Evolutionary conservation across 805 yeast species (phyloP), one percentile per base, ranked within the genome.

Genomic region (Cyberlindnera xishuangbannaensis): DNA sequence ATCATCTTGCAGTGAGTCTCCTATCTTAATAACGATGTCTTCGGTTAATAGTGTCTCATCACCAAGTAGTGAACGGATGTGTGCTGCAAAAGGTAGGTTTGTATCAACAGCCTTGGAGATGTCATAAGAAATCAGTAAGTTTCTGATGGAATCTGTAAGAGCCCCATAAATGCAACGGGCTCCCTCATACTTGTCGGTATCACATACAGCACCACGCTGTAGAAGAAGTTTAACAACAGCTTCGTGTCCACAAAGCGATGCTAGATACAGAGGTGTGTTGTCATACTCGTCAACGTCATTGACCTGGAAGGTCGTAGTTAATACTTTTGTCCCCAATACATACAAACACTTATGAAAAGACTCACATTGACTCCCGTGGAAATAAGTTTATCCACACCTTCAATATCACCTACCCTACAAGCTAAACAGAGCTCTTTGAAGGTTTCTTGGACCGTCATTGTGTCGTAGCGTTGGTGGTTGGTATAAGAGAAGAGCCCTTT

Each of bases 131-230:
- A 78, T 49, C 32, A 83, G 56, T 15, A 80, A 52, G 25, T 70
- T 67, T 28, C 87, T 56, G 18, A 83, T 83, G 4, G 62, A 53
- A 49, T 81, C 86, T 13, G 70, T 83, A 36, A 83, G 56, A 0
- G 94, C 92, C 3, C 88, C 92, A 48, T 83, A 82, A 3, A 83
- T 65, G 44, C 90, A 82, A 27, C 83, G 65, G 10, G 80, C 84
- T 3, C 94, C 92, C 53, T 82, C 83, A 48, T 76, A 76, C n/a
- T 87, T 78, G 50, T 83, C 90, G 48, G 85, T 66, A 53, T 81
- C 88, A 53, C 90, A 82, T 7, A 76, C 65, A 0, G 92, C 86
- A 7, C 95, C 95, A 28, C 75, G 58, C 28, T 71, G 65, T 8
- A 83, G 59, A 15, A 83, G 58, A 30, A 77, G 53, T 33, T 61